Evolutionary conservation across 345 rosid species (phyloP).

Genomic region (Geranium rotundifolium): DNA sequence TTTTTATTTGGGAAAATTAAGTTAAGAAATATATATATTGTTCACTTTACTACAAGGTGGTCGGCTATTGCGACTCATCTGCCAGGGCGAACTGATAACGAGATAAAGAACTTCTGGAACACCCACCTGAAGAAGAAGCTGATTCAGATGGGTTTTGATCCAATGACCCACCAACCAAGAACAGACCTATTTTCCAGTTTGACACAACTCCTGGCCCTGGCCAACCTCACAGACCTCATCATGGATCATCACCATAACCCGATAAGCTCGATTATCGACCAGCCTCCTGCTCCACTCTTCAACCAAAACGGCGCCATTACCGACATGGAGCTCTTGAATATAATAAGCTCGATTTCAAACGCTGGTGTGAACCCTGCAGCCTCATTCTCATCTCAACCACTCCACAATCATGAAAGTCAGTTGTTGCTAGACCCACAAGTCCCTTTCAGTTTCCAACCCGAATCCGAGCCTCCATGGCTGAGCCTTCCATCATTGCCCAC

Average conservation of each 20-base stretch:
- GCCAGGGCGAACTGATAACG: constrained; percentile 59
- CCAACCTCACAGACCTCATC: constrained; percentile 35
- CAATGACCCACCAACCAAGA: constrained; percentile 70
- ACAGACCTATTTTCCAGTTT: constrained; percentile 44
- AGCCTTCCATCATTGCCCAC: constrained; percentile 4
- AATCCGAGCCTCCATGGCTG: constrained; percentile 3
- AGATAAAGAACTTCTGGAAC: constrained; percentile 65
- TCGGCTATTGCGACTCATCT: constrained; percentile 56
- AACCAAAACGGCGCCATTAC: constrained; percentile 17
- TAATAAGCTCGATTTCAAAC: constrained; percentile 12
- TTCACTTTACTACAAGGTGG: no score
- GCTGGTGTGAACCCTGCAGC: constrained; percentile 8
- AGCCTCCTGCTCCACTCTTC: constrained; percentile 20
- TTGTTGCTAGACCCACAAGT: constrained; percentile 29
- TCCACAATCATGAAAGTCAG: constrained; percentile 28
- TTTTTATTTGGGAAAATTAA: no score
- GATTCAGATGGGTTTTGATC: constrained; percentile 77
- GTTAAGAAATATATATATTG: no score
- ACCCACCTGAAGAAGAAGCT: constrained; percentile 62
- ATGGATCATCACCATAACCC: constrained; percentile 7
- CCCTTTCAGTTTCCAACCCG: constrained; percentile 19
- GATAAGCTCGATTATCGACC: constrained; percentile 9
- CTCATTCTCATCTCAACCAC: constrained; percentile 32
- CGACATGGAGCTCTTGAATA: constrained; percentile 27
- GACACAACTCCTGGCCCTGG: constrained; percentile 51